A percentile compares a stretch with the other conserved stretches of the same genome.
Evolutionary conservation across 106 monocot species (phyloP).

Genomic region (Platanthera zijinensis): DNA sequence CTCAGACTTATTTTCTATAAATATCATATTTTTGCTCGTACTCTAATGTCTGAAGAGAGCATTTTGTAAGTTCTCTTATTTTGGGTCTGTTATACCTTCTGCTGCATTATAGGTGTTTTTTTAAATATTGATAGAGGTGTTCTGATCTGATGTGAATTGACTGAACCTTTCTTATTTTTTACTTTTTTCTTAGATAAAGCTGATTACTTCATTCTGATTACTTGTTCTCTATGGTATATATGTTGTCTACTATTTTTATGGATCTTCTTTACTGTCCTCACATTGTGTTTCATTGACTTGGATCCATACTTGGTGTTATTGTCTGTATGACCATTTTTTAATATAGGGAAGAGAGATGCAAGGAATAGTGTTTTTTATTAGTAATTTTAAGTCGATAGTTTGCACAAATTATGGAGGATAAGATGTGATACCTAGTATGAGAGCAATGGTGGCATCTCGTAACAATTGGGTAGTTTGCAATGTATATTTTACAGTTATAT

Average conservation of each 20-base stretch:
- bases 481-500: too few species aligned
- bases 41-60: not conserved
- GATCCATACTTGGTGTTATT: too few species aligned
- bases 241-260: not conserved
- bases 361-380: too few species aligned
- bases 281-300: too few species aligned
- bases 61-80: not conserved
- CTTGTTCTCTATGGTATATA: not conserved
- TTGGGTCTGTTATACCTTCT: not conserved
- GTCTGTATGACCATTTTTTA: too few species aligned
- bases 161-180: not conserved
- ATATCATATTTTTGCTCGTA: not conserved
- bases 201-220: not conserved
- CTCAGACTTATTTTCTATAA: not conserved
- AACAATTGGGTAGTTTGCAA: not conserved
- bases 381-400: too few species aligned
- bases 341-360: too few species aligned
- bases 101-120: not conserved
- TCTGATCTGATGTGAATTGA: not conserved
- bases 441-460: not conserved
- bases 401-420: not conserved
- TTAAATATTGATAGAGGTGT: not conserved
- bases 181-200: not conserved
- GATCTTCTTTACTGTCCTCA: too few species aligned
- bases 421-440: not conserved